Evolutionary conservation across 495 filamentous ascomycete species (phyloP).

Genomic region (Annulohypoxylon moriforme): DNA sequence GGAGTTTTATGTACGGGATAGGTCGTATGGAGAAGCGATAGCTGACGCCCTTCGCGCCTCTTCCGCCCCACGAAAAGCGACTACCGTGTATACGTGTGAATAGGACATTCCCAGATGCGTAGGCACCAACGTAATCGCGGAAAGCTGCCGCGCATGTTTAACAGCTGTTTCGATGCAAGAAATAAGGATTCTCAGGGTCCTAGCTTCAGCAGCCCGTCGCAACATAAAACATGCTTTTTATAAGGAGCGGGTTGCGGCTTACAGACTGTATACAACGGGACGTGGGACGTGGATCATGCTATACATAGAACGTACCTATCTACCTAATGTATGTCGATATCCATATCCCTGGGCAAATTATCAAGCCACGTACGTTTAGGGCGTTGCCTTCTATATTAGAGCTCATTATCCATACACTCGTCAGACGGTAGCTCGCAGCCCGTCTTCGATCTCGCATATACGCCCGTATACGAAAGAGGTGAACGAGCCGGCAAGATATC

Average conservation of each 20-base stretch:
- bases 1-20: background rate
- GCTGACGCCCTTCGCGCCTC: background rate
- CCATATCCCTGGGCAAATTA: background rate
- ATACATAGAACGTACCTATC: background rate
- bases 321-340: too few species aligned
- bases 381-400: background rate
- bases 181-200: slow-evolving; percentile 16
- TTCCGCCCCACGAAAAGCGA: background rate
- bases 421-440: background rate
- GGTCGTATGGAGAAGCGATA: background rate
- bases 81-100: background rate
- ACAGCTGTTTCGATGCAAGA: background rate
- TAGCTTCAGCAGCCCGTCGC: background rate
- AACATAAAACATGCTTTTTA: background rate
- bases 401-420: background rate
- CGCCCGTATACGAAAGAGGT: background rate
- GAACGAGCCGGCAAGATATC: background rate
- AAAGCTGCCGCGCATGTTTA: slow-evolving; percentile 1
- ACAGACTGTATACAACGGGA: background rate
- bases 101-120: background rate
- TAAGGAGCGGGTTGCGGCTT: background rate
- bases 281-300: background rate
- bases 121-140: background rate
- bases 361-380: slow-evolving; percentile 1
- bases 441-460: background rate